These are phyloP conservation scores for Acanthamoeba triangularis DNA, from an alignment of 208 protist genomes.

Conservation along the genomic window DNA sequence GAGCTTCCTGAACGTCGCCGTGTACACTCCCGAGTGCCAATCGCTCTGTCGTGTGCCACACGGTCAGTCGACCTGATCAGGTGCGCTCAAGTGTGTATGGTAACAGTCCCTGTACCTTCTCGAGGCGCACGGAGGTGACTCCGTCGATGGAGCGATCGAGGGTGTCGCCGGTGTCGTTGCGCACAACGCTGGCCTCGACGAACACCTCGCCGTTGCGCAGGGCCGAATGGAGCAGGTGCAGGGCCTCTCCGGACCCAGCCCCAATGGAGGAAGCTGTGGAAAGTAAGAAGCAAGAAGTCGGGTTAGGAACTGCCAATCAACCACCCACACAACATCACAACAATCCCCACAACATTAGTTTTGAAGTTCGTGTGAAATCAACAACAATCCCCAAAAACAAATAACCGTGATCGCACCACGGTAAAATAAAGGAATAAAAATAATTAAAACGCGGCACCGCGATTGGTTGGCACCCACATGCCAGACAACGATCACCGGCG, in stretches of 20 bases:
- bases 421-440: too few relatives aligned
- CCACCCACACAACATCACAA: too few relatives aligned
- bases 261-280: neutral
- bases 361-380: too few relatives aligned
- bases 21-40: neutral
- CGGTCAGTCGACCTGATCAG: neutral
- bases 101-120: neutral
- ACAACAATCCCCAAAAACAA: too few relatives aligned
- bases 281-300: neutral
- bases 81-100: neutral
- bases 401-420: neutral
- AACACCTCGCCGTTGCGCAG: neutral
- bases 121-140: neutral
- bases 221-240: neutral
- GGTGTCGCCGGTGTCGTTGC: neutral
- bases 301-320: too few relatives aligned
- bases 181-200: neutral
- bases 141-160: constrained; percentile 1
- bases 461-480: too few relatives aligned
- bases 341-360: too few relatives aligned
- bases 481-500: too few relatives aligned
- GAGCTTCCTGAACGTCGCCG: constrained; percentile 52
- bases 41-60: neutral
- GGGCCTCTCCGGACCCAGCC: neutral
- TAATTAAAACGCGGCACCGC: neutral